A percentile compares a stretch with the other conserved stretches of the same genome.
phyloP scores from a whole-genome alignment of 1,139 yeast genomes.

The Yamadazyma membranifaciens region DNA sequence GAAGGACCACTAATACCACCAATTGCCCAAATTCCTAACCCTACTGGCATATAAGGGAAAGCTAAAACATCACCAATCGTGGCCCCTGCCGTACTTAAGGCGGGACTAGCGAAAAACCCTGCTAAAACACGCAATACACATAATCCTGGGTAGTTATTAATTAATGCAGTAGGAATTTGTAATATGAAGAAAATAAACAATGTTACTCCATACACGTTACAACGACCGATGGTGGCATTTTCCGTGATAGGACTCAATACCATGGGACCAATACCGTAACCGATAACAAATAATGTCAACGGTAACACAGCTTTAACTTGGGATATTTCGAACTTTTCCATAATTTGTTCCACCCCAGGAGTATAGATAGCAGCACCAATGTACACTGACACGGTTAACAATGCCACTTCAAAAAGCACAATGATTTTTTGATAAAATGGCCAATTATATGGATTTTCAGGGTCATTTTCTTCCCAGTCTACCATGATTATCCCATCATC shows the following conservation, averaged over 20 bases:
- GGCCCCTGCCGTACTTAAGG: slow-evolving; percentile 37
- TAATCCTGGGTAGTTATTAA: slow-evolving; percentile 28
- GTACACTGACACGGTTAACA: slow-evolving; percentile 53
- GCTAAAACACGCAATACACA: slow-evolving; percentile 30
- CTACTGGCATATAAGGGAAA: slow-evolving; percentile 29
- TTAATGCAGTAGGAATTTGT: slow-evolving; percentile 34
- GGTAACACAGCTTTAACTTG: slow-evolving; percentile 30
- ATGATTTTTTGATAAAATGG: slow-evolving; percentile 33
- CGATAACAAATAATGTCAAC: slow-evolving; percentile 35
- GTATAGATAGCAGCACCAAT: slow-evolving; percentile 63
- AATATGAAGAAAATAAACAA: slow-evolving; percentile 30
- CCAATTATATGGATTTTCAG: slow-evolving; percentile 62
- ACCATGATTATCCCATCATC: slow-evolving; percentile 16
- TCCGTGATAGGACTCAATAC: slow-evolving; percentile 38
- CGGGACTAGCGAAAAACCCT: slow-evolving; percentile 35
- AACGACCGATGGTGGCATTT: slow-evolving; percentile 51
- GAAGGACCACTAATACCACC: slow-evolving; percentile 38
- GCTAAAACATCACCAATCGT: slow-evolving; percentile 26
- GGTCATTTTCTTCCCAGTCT: slow-evolving; percentile 51
- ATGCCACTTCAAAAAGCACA: slow-evolving; percentile 37
- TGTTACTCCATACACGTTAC: slow-evolving; percentile 30
- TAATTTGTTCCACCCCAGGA: slow-evolving; percentile 44
- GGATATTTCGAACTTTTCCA: slow-evolving; percentile 26
- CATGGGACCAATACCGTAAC: slow-evolving; percentile 42
- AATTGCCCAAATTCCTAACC: slow-evolving; percentile 35